Base-by-base conservation (phyloP, 2,329 filamentous ascomycete species). In the Scolecobasidium constrictum region DNA sequence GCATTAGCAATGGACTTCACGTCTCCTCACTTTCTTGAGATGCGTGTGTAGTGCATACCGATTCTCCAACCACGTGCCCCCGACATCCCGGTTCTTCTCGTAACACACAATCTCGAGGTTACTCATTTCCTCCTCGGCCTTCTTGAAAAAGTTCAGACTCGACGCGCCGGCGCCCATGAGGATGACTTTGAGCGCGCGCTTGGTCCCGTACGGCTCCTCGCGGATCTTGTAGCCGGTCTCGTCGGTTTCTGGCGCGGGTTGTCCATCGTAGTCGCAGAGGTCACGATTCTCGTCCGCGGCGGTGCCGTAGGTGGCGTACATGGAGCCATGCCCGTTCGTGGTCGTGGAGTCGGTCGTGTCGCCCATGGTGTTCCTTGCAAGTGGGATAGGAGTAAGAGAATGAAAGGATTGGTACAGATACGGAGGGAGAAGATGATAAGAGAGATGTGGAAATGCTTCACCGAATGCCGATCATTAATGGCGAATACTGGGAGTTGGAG, bases 91-190 rank as follows among this genome's bases (percentile, higher is more conserved):
- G 31, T 60, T 60, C 51, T 59, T 59, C 49, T 62, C 57, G 39
- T 59, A 60, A 4, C 61, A 61, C 1, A 56, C 53, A 33, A 65
- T 60, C 3, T 64, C 58, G 6, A 66, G 31, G 34, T 64, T 56
- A 21, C 58, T 48, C 59, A 65, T 60, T 21, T 63, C 52, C 48
- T 65, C 60, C 49, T 66, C 62, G 6, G 63, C 59, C 43, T 64
- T 61, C 43, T 67, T 65, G 44, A 65, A 55, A 44, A 66, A 64
- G 50, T 66, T 62, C 17, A 67, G 42, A 0, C 61, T 56, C 1
- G 61, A 64, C 2, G 64, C 62, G 12, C 63, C 65, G 7, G 63
- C 64, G 4, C 64, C 64, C 59, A 67, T 64, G 4, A 65, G 48
- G 12, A 67, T 56, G 21, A 66, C 57, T 23, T 61, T 59, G 42